A percentile compares a stretch with the other conserved stretches of the same genome.
Evolutionary conservation across 805 yeast species (phyloP).

Genomic region (Saccharomycopsis sp.): DNA sequence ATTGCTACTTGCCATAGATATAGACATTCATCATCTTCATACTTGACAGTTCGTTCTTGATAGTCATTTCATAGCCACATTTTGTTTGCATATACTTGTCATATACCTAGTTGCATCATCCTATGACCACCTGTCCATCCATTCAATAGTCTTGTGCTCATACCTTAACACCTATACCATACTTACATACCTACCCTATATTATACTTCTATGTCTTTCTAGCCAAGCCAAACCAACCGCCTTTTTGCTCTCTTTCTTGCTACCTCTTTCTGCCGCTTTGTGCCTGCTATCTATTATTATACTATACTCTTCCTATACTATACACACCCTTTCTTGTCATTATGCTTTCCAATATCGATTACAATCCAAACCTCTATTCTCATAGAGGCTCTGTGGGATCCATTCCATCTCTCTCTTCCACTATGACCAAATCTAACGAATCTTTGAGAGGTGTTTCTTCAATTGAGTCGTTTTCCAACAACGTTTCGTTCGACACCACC

Average conservation of each 20-base stretch:
- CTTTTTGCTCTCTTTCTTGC: neutral
- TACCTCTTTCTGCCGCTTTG: neutral
- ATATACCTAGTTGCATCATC: too few relatives aligned
- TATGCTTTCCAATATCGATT: neutral
- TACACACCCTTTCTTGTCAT: neutral
- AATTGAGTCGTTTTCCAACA: neutral
- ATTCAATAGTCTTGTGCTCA: too few relatives aligned
- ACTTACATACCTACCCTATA: neutral
- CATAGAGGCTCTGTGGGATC: constrained; percentile 17
- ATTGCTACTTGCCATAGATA: too few relatives aligned
- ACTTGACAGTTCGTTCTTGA: too few relatives aligned
- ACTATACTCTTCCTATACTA: neutral
- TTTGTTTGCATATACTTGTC: too few relatives aligned
- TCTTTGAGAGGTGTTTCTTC: neutral
- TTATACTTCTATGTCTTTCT: constrained; percentile 1
- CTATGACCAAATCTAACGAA: constrained; percentile 16
- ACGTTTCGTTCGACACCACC: neutral
- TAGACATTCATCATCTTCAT: too few relatives aligned
- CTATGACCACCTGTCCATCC: too few relatives aligned
- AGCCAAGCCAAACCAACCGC: neutral
- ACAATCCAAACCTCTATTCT: neutral
- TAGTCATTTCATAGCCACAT: too few relatives aligned
- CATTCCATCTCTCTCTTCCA: constrained; percentile 14
- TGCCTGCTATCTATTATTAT: neutral
- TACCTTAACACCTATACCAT: too few relatives aligned